Evolutionary conservation across 805 yeast species (phyloP), one percentile per base, ranked within the genome.

Genomic region (Gaillardinia entomophila): DNA sequence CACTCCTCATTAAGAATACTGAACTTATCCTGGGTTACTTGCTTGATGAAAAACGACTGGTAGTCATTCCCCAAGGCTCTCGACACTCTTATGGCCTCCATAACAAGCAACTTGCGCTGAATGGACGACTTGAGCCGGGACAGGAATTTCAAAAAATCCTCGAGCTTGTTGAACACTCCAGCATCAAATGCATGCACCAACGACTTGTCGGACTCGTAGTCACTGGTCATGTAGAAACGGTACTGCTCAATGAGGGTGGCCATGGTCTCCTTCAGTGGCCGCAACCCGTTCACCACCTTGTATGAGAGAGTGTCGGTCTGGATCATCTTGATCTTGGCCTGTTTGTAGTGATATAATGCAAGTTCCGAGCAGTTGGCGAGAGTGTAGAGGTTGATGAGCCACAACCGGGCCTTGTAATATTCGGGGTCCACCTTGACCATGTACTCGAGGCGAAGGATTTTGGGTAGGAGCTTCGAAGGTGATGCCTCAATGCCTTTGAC

Each of bases 271-370:
- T 64, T 57, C 2, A 61, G 45, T 0, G 85, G 84, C 24, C 49
- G 53, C 1, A 67, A 40, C 0, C 75, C 49, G 17, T 34, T 20
- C 7, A 67, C 55, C 7, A 79, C 45, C 40, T 71, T 66, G 40
- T 76, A 73, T 10, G 79, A 72, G 29, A 83, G 53, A 0, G 85
- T 73, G 47, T 89, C 96, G 31, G 70, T 64, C 55, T 90, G 97
- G 6, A 88, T 56, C 59, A 80, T 78, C 48, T 82, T 85, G 43
- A 87, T 73, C 24, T 77, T 74, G 32, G 89, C 55, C 1, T 63
- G 48, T 12, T 68, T 54, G 51, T 72, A 87, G 28, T 77, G 73
- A 6, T 53, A 49, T 22, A 54, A 44, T 0, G 89, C 80, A 26
- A 64, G 53, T 2, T 70, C 51, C 20, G 65, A 64, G 7, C 77